A percentile compares a stretch with the other conserved stretches of the same genome.
Conservation (phyloP, 352 stramenopile genomes). For the Globisporangium cylindrosporum region DNA sequence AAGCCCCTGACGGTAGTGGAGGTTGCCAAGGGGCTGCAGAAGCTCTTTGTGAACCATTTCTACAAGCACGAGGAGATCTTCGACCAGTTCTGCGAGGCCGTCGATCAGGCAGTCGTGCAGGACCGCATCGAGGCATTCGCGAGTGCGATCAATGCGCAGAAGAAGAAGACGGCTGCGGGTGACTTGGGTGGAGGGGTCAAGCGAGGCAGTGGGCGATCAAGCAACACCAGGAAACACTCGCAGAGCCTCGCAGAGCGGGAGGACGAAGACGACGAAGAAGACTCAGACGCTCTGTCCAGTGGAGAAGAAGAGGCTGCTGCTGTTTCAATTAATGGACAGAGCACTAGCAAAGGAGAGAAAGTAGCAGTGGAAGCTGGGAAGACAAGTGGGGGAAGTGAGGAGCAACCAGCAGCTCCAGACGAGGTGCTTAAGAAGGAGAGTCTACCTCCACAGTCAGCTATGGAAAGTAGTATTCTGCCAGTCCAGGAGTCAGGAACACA, state of each 20-base stretch:
- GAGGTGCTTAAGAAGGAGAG: background rate
- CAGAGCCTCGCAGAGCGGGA: background rate
- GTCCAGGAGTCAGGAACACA: background rate
- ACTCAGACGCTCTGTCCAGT: background rate
- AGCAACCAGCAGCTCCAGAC: background rate
- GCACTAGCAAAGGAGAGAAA: background rate
- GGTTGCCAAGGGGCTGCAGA: constrained; percentile 52
- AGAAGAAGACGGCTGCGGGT: constrained; percentile 2
- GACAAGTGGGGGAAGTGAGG: background rate
- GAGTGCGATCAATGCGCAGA: constrained; percentile 41
- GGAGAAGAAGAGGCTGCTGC: background rate
- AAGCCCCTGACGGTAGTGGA: constrained; percentile 32
- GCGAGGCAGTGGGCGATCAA: constrained; percentile 5
- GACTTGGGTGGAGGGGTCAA: background rate
- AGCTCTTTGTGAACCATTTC: constrained; percentile 63
- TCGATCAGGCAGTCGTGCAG: constrained; percentile 58
- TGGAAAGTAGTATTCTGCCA: background rate
- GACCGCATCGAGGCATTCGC: constrained; percentile 61
- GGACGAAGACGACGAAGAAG: background rate
- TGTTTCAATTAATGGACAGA: background rate
- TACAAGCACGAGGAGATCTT: constrained; percentile 62
- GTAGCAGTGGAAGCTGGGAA: background rate
- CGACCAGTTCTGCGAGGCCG: constrained; percentile 49
- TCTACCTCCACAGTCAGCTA: background rate
- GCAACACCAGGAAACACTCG: background rate